phyloP scores from a whole-genome alignment of 2,329 filamentous ascomycete species.

The Scleromitrula shiraiana region DNA sequence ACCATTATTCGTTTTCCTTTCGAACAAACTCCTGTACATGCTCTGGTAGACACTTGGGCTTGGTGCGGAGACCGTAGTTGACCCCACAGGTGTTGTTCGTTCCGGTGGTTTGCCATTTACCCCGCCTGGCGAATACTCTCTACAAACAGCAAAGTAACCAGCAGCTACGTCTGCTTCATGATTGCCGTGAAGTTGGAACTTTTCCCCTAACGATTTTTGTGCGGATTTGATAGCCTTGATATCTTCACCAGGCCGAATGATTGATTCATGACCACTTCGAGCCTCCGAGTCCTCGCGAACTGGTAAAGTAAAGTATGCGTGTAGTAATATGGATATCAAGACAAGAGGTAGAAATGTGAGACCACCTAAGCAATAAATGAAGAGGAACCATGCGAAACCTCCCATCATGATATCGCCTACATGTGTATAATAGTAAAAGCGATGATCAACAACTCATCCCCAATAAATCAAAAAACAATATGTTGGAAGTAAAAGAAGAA shows the following conservation, averaged over 20 bases:
- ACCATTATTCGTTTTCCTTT: conserved; percentile 53
- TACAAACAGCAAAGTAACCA: conserved; percentile 90
- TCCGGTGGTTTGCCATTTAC: conserved; percentile 91
- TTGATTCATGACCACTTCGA: conserved; percentile 30
- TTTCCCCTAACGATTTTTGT: conserved; percentile 50
- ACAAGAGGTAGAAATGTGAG: conserved; percentile 78
- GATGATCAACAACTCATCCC: background rate
- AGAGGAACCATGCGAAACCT: conserved; percentile 44
- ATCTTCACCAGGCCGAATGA: conserved; percentile 57
- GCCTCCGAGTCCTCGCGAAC: conserved; percentile 36
- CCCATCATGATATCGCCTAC: conserved; percentile 20
- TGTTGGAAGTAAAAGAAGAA: background rate
- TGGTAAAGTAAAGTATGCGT: conserved; percentile 64
- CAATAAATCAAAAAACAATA: background rate
- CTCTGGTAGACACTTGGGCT: conserved; percentile 95
- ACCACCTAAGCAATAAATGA: conserved; percentile 78
- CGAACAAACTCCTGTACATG: conserved; percentile 96
- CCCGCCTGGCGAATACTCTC: conserved; percentile 85
- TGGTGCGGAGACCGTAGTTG: conserved; percentile 63
- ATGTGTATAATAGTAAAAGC: background rate
- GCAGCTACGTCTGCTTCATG: conserved; percentile 73
- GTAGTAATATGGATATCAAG: conserved; percentile 49
- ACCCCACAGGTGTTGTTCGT: conserved; percentile 70
- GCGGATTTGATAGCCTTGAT: conserved; percentile 53
- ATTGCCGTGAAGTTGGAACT: conserved; percentile 45